Base-by-base conservation (phyloP, 2,329 filamentous ascomycete genomes). In the Albophoma yamanashiensis region DNA sequence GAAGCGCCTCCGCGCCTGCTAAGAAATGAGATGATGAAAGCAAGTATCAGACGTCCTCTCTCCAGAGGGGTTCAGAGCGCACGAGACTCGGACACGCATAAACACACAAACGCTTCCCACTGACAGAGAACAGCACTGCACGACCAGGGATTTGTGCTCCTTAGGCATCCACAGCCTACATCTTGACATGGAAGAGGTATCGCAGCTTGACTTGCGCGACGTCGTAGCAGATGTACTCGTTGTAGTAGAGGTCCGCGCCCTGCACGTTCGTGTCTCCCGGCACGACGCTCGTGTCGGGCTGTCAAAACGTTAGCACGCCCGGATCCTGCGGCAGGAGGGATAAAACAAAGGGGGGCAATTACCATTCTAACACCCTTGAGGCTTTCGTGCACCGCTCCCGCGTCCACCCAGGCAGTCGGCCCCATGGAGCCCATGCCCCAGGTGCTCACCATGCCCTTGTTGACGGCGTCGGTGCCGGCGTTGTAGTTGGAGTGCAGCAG, bases 341-440 rank as follows among this genome's bases (percentile, higher is more conserved):
- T 2, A 38, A 38, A 12, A 14, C 11, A 14, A 38, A 38, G 27
- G 22, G 45, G 12, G 57, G n/a, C 62, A 74, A 80, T 75, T 72
- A 88, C 86, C 78, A 95, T 92, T 66, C 79, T 79, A 47, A 90
- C 80, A 0, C 90, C 91, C 60, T 82, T 76, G 52, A 95, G 75
- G 3, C 80, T 79, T 2, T 81, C 76, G 65, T 91, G 82, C 9
- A 92, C 81, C 58, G 79, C 82, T 2, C 75, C 76, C 0, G 89
- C 91, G 71, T 95, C 90, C 71, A 90, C 90, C 91, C 91, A 95
- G 52, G 76, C 76, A 22, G 71, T 75, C 0, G 91, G 91, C 0
- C 84, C 85, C 0, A 76, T 86, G 6, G 57, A 64, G 2, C 91
- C 91, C 69, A 84, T 79, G 11, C 91, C 91, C 74, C 84, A 87